Evolutionary conservation across 192 early-diverging fungal genomes (phyloP), one percentile per base, ranked within the genome.

Genomic region (Coemansia erecta): DNA sequence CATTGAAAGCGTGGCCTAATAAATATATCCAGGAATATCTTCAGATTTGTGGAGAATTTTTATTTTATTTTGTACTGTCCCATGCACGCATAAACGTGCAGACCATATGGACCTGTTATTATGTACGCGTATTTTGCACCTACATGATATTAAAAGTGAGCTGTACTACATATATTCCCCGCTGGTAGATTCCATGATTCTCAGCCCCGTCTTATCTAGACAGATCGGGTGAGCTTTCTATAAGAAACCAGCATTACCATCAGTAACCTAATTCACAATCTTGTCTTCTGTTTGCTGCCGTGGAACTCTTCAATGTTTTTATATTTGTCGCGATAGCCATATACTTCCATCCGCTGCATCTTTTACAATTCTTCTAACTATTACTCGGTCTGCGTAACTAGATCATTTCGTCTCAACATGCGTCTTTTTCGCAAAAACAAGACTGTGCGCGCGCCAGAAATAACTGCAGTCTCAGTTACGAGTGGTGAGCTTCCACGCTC

Each of bases 351-450:
- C 17, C 8, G 8, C 54, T 50, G 21, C 18, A 64, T 64, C 6
- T 11, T 17, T 9, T 15, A 18, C 23, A 39, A 24, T 19, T 40
- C 40, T 47, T 49, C 35, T 39, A 24, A 57, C 7, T n/a, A 48
- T 23, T 40, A 43, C 8, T 37, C 42, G 45, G 11, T 35, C 51
- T 28, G 14, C 26, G 2, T 8, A 35, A 44, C 17, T 44, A 49
- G 1, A 49, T n/a, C 8, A 37, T 26, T 14, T 47, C 24, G 14
- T 3, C 31, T 24, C 23, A 77, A 14, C 26, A 58, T 78, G 75
- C 58, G 75, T 41, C 59, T 78, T 18, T 78, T 78, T 46, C 75
- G 75, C 41, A 78, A 78, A 39, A 61, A 61, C 33, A 78, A 78
- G 43, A 31, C 57, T 13, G 60, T 50, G 26, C 64, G 37, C 12